Evolutionary conservation across 1,284 basidiomycete species (phyloP).

Genomic region (Tilletia horrida): DNA sequence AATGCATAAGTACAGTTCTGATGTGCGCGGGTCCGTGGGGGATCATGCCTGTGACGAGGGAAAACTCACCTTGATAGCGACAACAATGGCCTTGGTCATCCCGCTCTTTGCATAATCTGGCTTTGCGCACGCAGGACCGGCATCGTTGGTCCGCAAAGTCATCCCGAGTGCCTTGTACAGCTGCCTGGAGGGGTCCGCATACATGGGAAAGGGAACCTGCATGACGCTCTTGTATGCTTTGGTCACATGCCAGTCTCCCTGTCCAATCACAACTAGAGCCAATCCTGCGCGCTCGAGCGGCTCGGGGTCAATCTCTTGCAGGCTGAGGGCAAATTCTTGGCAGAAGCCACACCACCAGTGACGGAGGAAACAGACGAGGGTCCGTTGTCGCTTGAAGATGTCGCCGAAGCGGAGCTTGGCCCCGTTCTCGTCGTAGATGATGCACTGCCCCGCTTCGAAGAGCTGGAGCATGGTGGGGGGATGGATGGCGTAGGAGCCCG

Average conservation of each 20-base stretch:
- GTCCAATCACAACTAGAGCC: constrained; percentile 71
- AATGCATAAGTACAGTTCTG: too few species aligned
- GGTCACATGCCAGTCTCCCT: constrained; percentile 71
- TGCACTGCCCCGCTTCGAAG: constrained; percentile 64
- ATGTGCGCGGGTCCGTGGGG: too few species aligned
- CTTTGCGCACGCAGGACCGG: constrained; percentile 60
- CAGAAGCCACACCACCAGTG: constrained; percentile 67
- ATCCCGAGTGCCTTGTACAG: constrained; percentile 75
- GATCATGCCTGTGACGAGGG: neutral
- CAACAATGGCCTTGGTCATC: constrained; percentile 65
- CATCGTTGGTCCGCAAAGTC: constrained; percentile 61
- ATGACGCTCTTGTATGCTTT: constrained; percentile 66
- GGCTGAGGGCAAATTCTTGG: constrained; percentile 76
- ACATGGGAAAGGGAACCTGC: constrained; percentile 63
- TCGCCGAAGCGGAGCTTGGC: constrained; percentile 68
- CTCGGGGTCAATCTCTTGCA: constrained; percentile 62
- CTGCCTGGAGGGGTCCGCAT: constrained; percentile 70
- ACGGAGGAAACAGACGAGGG: constrained; percentile 64
- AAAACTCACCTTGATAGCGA: constrained; percentile 62
- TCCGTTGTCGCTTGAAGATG: constrained; percentile 66
- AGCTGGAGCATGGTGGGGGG: constrained; percentile 56
- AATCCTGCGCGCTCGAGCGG: constrained; percentile 62
- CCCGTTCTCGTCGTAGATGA: constrained; percentile 68
- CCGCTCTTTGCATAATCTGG: constrained; percentile 68
- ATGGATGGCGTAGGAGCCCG: constrained; percentile 34